Evolutionary conservation across 495 filamentous ascomycete genomes (phyloP).

Genomic region (Mytilinidion resinicola): DNA sequence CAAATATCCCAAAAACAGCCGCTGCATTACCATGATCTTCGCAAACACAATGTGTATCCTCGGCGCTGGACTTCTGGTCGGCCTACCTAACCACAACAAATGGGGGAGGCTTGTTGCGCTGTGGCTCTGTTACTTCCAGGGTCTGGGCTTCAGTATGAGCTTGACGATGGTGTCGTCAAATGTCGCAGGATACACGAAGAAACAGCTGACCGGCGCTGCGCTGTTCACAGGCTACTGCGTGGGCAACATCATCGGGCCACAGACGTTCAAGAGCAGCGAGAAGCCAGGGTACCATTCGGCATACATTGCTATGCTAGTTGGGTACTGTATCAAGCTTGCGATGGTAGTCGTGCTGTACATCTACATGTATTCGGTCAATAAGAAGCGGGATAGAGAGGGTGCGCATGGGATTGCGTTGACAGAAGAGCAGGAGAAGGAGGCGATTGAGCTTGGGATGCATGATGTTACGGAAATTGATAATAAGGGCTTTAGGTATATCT

Average conservation of each 20-base stretch:
- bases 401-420: slow-evolving; percentile 26
- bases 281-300: slow-evolving; percentile 48
- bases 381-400: slow-evolving; percentile 45
- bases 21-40: slow-evolving; percentile 39
- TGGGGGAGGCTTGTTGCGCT: slow-evolving; percentile 51
- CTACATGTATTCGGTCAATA: slow-evolving; percentile 51
- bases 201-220: slow-evolving; percentile 47
- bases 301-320: slow-evolving; percentile 53
- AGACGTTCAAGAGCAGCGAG: slow-evolving; percentile 49
- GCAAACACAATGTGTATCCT: slow-evolving; percentile 40
- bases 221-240: slow-evolving; percentile 51
- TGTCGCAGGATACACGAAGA: slow-evolving; percentile 53
- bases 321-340: slow-evolving; percentile 46
- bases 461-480: slow-evolving; percentile 54
- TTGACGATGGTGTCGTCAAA: slow-evolving; percentile 38
- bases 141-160: slow-evolving; percentile 41
- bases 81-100: slow-evolving; percentile 42
- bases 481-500: slow-evolving; percentile 48
- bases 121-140: slow-evolving; percentile 37
- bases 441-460: slow-evolving; percentile 50
- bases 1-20: slow-evolving; percentile 35
- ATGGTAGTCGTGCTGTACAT: slow-evolving; percentile 44
- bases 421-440: slow-evolving; percentile 41
- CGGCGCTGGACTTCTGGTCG: slow-evolving; percentile 32
- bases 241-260: slow-evolving; percentile 52